phyloP scores from a whole-genome alignment of 2,329 filamentous ascomycete genomes.

The Zelopaecilomyces penicillatus region DNA sequence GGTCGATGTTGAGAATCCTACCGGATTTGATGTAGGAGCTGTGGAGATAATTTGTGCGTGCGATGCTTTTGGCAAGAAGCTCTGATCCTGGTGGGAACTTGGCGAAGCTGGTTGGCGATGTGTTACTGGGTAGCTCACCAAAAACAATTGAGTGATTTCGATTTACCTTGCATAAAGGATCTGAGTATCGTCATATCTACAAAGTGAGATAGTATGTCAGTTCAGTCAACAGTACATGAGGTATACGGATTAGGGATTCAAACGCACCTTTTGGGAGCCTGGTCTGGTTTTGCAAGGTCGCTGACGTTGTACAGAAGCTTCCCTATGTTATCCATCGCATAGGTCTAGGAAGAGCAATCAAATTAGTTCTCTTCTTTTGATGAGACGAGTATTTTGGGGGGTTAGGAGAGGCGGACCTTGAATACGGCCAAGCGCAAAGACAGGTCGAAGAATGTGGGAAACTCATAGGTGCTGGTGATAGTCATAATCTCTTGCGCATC shows the following conservation, averaged over 20 bases:
- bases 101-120: slow-evolving; percentile 17
- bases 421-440: slow-evolving; percentile 32
- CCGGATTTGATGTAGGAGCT: slow-evolving; percentile 26
- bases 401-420: slow-evolving; percentile 19
- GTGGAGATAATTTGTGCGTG: slow-evolving; percentile 33
- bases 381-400: no score
- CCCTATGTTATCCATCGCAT: slow-evolving; percentile 29
- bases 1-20: slow-evolving; percentile 28
- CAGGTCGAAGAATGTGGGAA: slow-evolving; percentile 29
- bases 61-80: slow-evolving; percentile 26
- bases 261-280: slow-evolving; percentile 28
- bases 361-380: no score
- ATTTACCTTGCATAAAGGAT: slow-evolving; percentile 28
- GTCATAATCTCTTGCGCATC: slow-evolving; percentile 38
- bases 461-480: slow-evolving; percentile 25
- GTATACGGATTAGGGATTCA: background rate
- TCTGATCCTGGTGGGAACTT: slow-evolving; percentile 20
- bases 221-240: background rate
- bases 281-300: slow-evolving; percentile 22
- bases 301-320: slow-evolving; percentile 27
- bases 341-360: slow-evolving; percentile 23
- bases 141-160: background rate
- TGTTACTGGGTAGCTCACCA: background rate
- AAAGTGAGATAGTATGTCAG: no score
- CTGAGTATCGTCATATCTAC: slow-evolving; percentile 34